Evolutionary conservation across 1,284 basidiomycete species (phyloP), one percentile per base, ranked within the genome.

Genomic region (Apiotrichum gracile): DNA sequence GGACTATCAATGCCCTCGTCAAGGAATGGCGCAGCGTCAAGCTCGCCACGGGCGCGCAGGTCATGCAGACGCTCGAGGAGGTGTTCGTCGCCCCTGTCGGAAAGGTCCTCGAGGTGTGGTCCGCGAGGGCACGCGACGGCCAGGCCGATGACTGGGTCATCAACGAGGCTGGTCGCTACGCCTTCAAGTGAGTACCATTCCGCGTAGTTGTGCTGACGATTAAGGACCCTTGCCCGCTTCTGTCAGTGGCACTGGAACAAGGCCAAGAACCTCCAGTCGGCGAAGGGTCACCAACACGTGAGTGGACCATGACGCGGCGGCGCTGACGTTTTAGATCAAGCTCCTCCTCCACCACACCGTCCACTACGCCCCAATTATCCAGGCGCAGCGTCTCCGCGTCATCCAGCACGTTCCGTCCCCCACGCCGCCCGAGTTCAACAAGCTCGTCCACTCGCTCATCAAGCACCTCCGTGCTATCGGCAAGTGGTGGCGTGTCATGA

Each of bases 21-120:
- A 76, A 76, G 57, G 75, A 77, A 53, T 76, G 71, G 71, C 57
- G 67, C 17, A 70, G 58, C 10, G 71, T 77, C 47, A 72, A 72
- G 54, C 50, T 77, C 13, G 59, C 73, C 1, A 52, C 66, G 4
- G 74, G 75, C 1, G 62, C 62, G 17, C 62, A 69, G 44, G 64
- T 70, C 22, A 73, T 77, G 70, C 61, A 64, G 37, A 60, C 49
- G 1, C 61, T 72, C 19, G 70, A 68, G 45, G 58, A 69, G 25
- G 57, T 61, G 8, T 72, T 72, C 42, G 49, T 61, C 5, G 66
- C 49, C 1, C 68, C 70, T 0, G 65, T 70, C 19, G 63, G 63
- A 13, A 61, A 61, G 51, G 62, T 73, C 4, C 46, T 73, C 43
- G 63, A 65, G 37, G 53, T 70, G 8, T 73, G 71, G 71, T 57